Evolutionary conservation across 2,329 filamentous ascomycete species (phyloP).

Genomic region (Cyclaneusma minus): DNA sequence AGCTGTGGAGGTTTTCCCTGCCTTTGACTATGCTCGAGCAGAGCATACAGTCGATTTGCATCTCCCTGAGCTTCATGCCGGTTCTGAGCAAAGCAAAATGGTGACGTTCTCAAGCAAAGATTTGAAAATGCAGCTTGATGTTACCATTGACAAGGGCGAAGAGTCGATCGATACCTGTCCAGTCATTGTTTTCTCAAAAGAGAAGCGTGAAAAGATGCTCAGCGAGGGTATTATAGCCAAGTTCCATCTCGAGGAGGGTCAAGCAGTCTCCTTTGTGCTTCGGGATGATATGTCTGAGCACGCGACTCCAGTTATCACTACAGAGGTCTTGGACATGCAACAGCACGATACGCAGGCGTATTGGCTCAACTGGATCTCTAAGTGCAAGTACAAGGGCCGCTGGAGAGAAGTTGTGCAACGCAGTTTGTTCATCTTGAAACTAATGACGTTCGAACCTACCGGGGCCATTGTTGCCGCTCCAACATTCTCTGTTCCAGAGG

Average conservation of each 20-base stretch:
- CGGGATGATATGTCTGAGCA: constrained; percentile 45
- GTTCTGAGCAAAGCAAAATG: constrained; percentile 34
- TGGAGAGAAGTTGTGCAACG: constrained; percentile 59
- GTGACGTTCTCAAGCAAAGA: constrained; percentile 45
- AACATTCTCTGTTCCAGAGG: constrained; percentile 64
- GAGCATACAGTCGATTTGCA: constrained; percentile 42
- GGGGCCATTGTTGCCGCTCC: constrained; percentile 64
- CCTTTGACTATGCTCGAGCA: constrained; percentile 54
- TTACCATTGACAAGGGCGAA: constrained; percentile 47
- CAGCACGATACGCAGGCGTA: constrained; percentile 56
- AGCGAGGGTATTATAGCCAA: constrained; percentile 48
- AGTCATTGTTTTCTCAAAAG: constrained; percentile 36
- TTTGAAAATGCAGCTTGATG: constrained; percentile 49
- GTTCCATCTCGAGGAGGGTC: constrained; percentile 46
- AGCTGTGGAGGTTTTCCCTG: constrained; percentile 58
- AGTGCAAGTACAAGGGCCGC: constrained; percentile 54
- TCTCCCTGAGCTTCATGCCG: constrained; percentile 24
- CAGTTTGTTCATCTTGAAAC: constrained; percentile 59
- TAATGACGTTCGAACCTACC: constrained; percentile 65
- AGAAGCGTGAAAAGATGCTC: constrained; percentile 31
- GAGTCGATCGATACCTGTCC: constrained; percentile 31
- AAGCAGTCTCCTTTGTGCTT: constrained; percentile 53
- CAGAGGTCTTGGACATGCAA: constrained; percentile 38
- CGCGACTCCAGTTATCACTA: constrained; percentile 41
- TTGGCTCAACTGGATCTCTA: constrained; percentile 60